Evolutionary conservation across 495 filamentous ascomycete species (phyloP), one percentile per base, ranked within the genome.

Genomic region (Gamarada debralockiae): DNA sequence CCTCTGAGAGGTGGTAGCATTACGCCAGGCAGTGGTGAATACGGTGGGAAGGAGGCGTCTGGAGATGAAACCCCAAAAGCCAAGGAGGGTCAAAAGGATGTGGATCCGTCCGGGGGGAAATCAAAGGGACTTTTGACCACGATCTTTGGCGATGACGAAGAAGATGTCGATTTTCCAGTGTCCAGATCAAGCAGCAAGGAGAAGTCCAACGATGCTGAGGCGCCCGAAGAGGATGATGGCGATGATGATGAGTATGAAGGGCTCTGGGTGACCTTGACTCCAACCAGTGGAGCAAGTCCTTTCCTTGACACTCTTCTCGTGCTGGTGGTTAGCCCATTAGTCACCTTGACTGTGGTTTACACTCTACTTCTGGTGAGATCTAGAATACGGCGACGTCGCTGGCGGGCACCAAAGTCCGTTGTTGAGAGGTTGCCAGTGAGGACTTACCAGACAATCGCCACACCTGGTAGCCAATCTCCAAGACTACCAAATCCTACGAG

Each of bases 291-390:
- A 48, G 86, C 87, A n/a, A 93, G 83, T 49, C 92, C 93, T 0
- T 96, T 98, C 70, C 92, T 97, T 50, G 93, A 98, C 63, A 98
- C 95, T 0, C 82, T 97, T 3, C 70, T 97, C 31, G 91, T 98
- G 9, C 75, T 98, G 12, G 91, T 97, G 24, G 79, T 97, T 27
- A 96, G 90, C 64, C 93, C 93, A 4, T 69, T 98, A 7, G 83
- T 97, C 48, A 98, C 93, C 1, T 68, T 98, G 52, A 91, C 90
- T 1, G 83, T 97, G 15, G 95, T 98, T 2, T 98, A 98, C 65
- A 84, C 89, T 36, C 78, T 98, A 10, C 78, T 97, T 15, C 73
- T 97, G 20, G 70, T 97, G 36, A 87, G 95, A 38, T 92, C 90
- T 22, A 87, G 90, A 48, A 92, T 97, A 48, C 84, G 92, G 23